Conservation (phyloP, 1,284 basidiomycete genomes). For the Grifola frondosa region DNA sequence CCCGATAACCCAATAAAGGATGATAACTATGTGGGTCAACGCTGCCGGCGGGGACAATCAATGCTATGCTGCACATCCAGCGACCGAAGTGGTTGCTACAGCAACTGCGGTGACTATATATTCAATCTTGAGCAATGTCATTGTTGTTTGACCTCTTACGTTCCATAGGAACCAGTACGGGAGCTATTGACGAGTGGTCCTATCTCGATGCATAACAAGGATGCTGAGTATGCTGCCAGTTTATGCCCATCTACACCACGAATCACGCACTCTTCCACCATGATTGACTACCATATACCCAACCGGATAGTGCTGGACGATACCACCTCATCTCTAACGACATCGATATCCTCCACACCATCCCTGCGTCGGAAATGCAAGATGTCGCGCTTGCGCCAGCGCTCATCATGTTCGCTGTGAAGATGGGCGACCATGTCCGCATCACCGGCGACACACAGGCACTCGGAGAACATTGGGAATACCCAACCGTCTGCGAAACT, state of each 20-base stretch:
- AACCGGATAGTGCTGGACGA: no score
- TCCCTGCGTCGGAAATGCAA: constrained; percentile 42
- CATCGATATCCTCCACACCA: constrained; percentile 26
- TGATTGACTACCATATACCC: no score
- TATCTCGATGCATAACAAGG: no score
- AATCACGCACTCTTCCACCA: no score
- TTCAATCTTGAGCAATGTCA: constrained; percentile 11
- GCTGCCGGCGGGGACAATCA: constrained; percentile 11
- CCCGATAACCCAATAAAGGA: no score
- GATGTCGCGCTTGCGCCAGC: constrained; percentile 35
- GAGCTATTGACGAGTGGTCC: no score
- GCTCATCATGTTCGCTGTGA: constrained; percentile 40
- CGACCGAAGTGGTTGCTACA: constrained; percentile 29
- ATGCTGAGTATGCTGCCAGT: no score
- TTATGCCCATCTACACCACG: no score
- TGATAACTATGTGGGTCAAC: no score
- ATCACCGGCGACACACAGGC: constrained; percentile 7
- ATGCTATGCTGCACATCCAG: constrained; percentile 27
- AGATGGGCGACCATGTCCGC: constrained; percentile 31
- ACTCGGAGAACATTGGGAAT: no score
- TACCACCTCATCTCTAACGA: constrained; percentile 20
- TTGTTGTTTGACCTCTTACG: constrained; percentile 6
- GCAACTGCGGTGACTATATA: constrained; percentile 31
- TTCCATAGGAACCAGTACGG: no score
- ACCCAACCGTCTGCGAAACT: no score